Base-by-base conservation (phyloP, 129 eudicot genomes). In the carrot (Daucus carota) region DNA sequence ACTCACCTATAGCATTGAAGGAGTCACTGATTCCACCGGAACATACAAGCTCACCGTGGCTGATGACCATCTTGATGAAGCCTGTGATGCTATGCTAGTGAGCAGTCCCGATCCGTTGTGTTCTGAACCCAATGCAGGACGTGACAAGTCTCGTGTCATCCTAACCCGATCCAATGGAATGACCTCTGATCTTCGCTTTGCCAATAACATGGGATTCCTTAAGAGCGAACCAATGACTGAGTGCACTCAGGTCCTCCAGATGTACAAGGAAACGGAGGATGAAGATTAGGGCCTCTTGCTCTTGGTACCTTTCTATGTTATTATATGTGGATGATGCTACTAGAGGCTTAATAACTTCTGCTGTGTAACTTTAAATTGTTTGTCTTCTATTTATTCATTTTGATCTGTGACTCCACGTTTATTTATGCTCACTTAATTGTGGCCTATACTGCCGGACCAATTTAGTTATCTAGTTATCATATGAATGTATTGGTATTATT, bases 171-270 rank as follows among this genome's bases (percentile, higher is more conserved):
- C 82, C 84, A 87, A 87, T 52, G 96, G 96, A 15, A 79, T 90
- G 83, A 47, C 36, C 13, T 62, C 79, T 42, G 66, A 75, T 43
- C 34, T 33, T 22, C 90, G 96, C 3, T 75, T 57, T 38, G 90
- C 93, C 43, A 88, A 88, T 16, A 75, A 82, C 17, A 83, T 88
- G 87, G 93, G 93, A 6, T 88, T 88, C 90, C 40, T 82, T 63
- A 63, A 20, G 79, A 74, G 26, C 4, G 63, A 73, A 5, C 78
- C 88, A 0, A 38, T 86, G 84, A 11, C 82, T 28, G 72, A 77
- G 5, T 88, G 93, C 60, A 17, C 78, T 3, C 73, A 84, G 65
- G 81, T 88, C 72, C 76, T 88, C 20, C 50, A 74, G 75, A 78
- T 78, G 29, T 88, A 88, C 83, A 43, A 14, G 46, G 28, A 73